Evolutionary conservation across 2,329 filamentous ascomycete species (phyloP), one percentile per base, ranked within the genome.

Genomic region (Neofusicoccum ribis): DNA sequence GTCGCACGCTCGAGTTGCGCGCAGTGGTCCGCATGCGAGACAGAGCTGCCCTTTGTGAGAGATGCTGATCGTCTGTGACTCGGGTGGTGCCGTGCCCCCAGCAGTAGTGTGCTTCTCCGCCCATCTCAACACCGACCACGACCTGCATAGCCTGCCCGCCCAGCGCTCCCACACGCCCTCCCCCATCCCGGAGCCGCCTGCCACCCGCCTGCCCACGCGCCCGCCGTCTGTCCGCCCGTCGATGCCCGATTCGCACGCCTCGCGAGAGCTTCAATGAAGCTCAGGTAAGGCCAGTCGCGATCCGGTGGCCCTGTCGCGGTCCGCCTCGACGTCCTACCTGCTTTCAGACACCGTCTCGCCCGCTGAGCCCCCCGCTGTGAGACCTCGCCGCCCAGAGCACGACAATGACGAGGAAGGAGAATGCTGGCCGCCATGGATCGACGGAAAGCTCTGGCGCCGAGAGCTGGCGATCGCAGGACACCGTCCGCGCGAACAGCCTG

Each of bases 381-480:
- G 34, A 64, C 61, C 51, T 56, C 34, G 51, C 43, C 60, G 50
- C 44, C 65, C 60, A 44, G 49, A 64, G 46, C 52, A 46, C 56
- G 63, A 67, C 56, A 61, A 91, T 91, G 89, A 86, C 88, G 79
- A 86, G 84, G 79, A 86, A 88, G 81, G 88, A 90, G 76, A 80
- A 81, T 72, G 79, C 79, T 72, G 82, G 83, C 79, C 88, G 88
- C 79, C 85, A 89, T 84, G 88, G 85, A 81, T 88, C 88, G 69
- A 80, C 84, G 69, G 86, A 86, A 79, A 88, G 86, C 83, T 85
- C 85, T 69, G 87, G 85, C 80, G 86, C 85, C 73, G 85, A 87
- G 72, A 91, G 88, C 80, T 86, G 85, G 78, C 85, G 85, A 71
- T 91, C 89, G 67, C 85, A 83, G 73, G 85, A 87, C 72, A 92